These are phyloP conservation scores for Talaromyces islandicus DNA, from an alignment of 2,329 filamentous ascomycete genomes.

Conservation along the genomic window DNA sequence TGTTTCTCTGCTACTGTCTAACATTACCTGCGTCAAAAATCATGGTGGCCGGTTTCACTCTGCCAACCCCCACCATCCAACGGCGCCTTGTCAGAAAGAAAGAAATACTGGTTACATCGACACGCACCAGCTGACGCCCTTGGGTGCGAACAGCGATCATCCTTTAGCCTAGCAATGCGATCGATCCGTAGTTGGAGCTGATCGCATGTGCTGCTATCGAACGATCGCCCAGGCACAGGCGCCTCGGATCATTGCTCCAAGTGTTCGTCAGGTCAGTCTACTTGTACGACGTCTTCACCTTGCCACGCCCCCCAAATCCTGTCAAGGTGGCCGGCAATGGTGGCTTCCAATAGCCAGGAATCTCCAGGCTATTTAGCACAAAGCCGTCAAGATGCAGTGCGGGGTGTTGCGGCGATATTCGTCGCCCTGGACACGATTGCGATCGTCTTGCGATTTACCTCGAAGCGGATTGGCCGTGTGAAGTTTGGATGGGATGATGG, in stretches of 20 bases:
- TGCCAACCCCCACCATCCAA: background rate
- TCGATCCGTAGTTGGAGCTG: background rate
- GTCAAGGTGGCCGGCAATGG: background rate
- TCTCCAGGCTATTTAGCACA: background rate
- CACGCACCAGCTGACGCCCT: background rate
- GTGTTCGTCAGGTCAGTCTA: background rate
- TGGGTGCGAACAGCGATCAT: background rate
- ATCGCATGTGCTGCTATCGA: background rate
- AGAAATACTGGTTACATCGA: background rate
- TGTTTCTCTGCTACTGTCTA: background rate
- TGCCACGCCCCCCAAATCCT: background rate
- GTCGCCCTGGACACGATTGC: background rate
- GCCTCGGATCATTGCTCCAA: background rate
- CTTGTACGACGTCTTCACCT: background rate
- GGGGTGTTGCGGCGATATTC: background rate
- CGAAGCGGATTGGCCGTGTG: background rate
- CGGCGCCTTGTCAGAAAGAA: background rate
- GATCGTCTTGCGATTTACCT: background rate
- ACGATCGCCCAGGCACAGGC: background rate
- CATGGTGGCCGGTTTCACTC: background rate
- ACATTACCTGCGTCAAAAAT: background rate
- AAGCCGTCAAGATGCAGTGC: background rate
- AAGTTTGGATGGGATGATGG: background rate
- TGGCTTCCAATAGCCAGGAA: background rate
- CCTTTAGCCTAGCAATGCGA: background rate